phyloP scores from a whole-genome alignment of 2,329 filamentous ascomycete genomes.

The Epichloe brachyelytri region DNA sequence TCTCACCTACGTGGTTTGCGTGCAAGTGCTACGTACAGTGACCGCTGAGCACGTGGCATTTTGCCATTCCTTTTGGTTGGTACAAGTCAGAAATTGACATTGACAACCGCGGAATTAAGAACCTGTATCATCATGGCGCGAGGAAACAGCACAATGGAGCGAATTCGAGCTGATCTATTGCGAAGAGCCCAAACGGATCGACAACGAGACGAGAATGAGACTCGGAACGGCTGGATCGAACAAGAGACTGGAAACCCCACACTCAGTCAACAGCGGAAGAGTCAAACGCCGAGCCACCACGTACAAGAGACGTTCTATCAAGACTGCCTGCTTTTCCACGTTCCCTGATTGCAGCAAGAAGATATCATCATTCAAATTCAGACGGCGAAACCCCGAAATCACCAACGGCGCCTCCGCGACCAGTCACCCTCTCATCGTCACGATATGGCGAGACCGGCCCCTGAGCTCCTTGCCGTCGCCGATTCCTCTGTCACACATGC shows the following conservation, averaged over 20 bases:
- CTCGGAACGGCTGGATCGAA: neutral
- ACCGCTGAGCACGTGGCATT: neutral
- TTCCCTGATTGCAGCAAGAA: neutral
- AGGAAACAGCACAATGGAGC: slow-evolving; percentile 17
- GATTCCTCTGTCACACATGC: neutral
- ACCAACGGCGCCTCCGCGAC: slow-evolving; percentile 20
- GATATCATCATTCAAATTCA: neutral
- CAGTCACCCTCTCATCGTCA: slow-evolving; percentile 2
- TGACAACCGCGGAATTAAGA: neutral
- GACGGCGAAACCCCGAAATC: slow-evolving; percentile 32
- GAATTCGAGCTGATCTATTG: slow-evolving; percentile 20
- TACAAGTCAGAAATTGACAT: too few relatives aligned
- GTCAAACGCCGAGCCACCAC: slow-evolving; percentile 2
- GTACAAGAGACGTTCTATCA: neutral
- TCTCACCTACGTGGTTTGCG: neutral
- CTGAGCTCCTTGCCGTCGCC: slow-evolving; percentile 7
- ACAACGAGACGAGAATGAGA: neutral
- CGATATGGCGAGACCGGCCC: neutral
- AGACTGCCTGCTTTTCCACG: neutral
- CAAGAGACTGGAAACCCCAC: neutral
- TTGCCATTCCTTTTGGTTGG: too few relatives aligned
- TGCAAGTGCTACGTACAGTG: neutral
- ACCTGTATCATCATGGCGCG: slow-evolving; percentile 8
- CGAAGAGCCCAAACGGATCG: slow-evolving; percentile 18
- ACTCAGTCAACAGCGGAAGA: slow-evolving; percentile 3